Percentiles rank a stretch among this genome's conserved stretches.
These are phyloP conservation scores for Trifolium fragiferum DNA, from an alignment of 306 rosid species.

Conservation along the genomic window DNA sequence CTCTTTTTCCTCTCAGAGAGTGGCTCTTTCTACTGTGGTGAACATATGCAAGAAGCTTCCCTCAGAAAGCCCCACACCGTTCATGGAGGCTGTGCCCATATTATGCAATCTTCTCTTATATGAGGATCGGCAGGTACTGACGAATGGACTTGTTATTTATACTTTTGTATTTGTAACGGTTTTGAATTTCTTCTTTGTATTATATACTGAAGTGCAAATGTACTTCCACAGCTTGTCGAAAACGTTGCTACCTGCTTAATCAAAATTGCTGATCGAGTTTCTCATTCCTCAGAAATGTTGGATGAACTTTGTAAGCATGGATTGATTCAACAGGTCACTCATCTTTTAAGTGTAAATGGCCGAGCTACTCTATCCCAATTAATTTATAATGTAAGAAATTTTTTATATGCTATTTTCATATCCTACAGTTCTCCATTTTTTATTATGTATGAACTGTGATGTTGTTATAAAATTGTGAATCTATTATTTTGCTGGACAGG, in stretches of 20 bases:
- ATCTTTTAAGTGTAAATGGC: constrained; percentile 71
- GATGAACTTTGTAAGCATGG: constrained; percentile 88
- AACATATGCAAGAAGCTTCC: constrained; percentile 95
- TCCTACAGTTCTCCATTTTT: constrained; percentile 31
- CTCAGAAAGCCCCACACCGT: constrained; percentile 73
- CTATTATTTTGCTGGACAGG: constrained; percentile 61
- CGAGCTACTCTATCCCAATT: constrained; percentile 66
- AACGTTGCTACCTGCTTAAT: constrained; percentile 81
- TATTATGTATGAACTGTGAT: constrained; percentile 28
- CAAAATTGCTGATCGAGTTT: constrained; percentile 74
- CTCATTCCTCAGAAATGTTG: constrained; percentile 73
- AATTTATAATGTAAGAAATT: constrained; percentile 66
- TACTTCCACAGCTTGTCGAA: constrained; percentile 81
- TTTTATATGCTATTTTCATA: constrained; percentile 7
- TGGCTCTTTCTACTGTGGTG: constrained; percentile 93
- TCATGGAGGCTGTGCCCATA: constrained; percentile 94
- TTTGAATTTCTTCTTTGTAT: constrained; percentile 26
- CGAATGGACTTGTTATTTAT: constrained; percentile 31
- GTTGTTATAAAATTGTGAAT: constrained; percentile 39
- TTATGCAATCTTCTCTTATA: constrained; percentile 93
- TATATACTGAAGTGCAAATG: constrained; percentile 39
- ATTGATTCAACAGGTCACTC: constrained; percentile 71
- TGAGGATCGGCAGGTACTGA: constrained; percentile 87
- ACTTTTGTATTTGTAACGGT: constrained; percentile 7
- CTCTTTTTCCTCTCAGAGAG: constrained; percentile 60